These are phyloP conservation scores for Fusarium nematophilum DNA, from an alignment of 2,329 filamentous ascomycete species.

Conservation along the genomic window DNA sequence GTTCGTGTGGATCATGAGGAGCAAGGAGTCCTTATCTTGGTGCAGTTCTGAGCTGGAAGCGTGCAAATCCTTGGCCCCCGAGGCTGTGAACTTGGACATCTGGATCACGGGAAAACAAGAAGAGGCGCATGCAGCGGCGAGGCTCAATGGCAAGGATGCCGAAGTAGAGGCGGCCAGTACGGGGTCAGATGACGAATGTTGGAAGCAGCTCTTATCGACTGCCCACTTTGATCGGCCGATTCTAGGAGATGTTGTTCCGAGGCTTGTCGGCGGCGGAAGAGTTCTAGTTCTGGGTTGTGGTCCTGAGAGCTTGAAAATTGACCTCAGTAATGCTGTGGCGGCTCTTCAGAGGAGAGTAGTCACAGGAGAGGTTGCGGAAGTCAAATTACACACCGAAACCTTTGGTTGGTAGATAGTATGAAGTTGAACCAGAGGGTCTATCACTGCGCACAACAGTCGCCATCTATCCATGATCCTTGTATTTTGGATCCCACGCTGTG, in stretches of 20 bases:
- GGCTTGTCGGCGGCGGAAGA: background rate
- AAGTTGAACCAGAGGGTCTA: too few relatives aligned
- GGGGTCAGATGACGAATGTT: background rate
- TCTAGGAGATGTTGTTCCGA: background rate
- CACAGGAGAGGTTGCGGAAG: background rate
- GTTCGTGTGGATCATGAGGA: background rate
- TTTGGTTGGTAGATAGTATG: background rate
- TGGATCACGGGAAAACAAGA: background rate
- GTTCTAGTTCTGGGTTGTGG: background rate
- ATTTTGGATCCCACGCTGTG: too few relatives aligned
- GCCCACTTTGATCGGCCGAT: background rate
- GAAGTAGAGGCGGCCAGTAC: background rate
- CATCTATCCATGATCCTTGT: too few relatives aligned
- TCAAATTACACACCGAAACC: background rate
- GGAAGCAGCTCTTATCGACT: background rate
- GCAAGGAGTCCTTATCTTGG: background rate
- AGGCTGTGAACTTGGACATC: background rate
- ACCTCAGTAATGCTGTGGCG: background rate
- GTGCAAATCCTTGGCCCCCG: background rate
- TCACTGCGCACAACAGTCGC: too few relatives aligned
- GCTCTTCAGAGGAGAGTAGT: background rate
- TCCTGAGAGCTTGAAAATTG: background rate
- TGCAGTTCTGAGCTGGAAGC: background rate
- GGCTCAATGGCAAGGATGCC: background rate
- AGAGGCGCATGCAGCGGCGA: accelerated